phyloP scores from a whole-genome alignment of 1,139 yeast genomes.

The Geotrichum carabidarum region DNA sequence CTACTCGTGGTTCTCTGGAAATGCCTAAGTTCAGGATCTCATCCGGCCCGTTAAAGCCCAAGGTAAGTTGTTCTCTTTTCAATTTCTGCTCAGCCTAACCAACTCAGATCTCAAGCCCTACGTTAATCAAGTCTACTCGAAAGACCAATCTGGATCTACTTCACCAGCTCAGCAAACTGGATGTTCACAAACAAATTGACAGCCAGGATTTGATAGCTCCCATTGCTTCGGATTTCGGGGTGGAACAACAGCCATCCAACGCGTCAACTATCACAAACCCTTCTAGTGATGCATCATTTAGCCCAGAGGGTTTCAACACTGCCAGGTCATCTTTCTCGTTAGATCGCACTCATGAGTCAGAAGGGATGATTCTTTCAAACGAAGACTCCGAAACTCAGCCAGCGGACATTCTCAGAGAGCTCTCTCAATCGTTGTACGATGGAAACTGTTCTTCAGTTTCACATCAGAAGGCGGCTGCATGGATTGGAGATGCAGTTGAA shows the following conservation, averaged over 20 bases:
- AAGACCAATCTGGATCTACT: conserved; percentile 4
- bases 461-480: conserved; percentile 30
- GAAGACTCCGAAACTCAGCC: not conserved
- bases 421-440: conserved; percentile 14
- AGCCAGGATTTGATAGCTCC: conserved; percentile 6
- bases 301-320: too few species aligned
- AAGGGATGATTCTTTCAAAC: too few species aligned
- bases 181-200: not conserved
- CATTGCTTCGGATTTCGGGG: not conserved
- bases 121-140: conserved; percentile 8
- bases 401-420: conserved; percentile 4
- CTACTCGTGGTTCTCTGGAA: not conserved
- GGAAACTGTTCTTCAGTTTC: conserved; percentile 10
- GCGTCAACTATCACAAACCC: too few species aligned
- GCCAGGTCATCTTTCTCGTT: too few species aligned
- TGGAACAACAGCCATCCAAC: too few species aligned
- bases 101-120: conserved; percentile 7
- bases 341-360: too few species aligned
- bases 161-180: not conserved
- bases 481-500: conserved; percentile 33
- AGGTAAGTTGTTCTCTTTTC: not conserved
- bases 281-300: too few species aligned
- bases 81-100: not conserved
- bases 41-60: not conserved
- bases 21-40: not conserved